Evolutionary conservation across 2,329 filamentous ascomycete genomes (phyloP), one percentile per base, ranked within the genome.

Genomic region (Colletotrichum noveboracense): DNA sequence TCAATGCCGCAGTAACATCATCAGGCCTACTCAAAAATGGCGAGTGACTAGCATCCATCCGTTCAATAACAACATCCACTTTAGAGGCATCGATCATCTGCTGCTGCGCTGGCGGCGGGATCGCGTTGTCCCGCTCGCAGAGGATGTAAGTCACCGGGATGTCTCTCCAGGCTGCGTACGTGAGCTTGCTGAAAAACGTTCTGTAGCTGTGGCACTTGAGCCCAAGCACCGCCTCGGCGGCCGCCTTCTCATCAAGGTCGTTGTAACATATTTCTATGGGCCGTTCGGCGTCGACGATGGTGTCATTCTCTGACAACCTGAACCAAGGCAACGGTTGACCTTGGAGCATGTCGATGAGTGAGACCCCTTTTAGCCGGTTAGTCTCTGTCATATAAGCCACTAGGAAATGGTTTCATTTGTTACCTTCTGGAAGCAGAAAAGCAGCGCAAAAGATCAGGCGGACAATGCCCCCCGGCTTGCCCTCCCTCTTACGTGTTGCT

Each of bases 391-490:
- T 16, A 28, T 28, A 1, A 9, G 24, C 55, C 14, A 16, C 24
- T 28, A 0, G 2, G 9, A 0, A 6, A 18, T 0, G 1, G 24
- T 13, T 10, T 3, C 10, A 7, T n/a, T 12, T 32, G 9, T 12
- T 14, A 43, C 69, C 69, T 68, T 62, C 69, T 9, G 69, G 18
- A 3, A 55, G 18, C 2, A 67, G 16, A 3, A 72, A 68, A 7
- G 73, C 62, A 62, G 55, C 36, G 28, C 38, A 66, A 14, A 64
- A 84, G 12, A 78, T 82, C 9, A 78, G 69, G 68, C 77, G 80
- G 3, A 82, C 73, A 4, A 86, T 79, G 2, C 83, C 84, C 2
- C 85, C 85, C 52, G 80, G 79, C 60, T 81, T 78, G 1, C 83
- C 83, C 5, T 77, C 68, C 6, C 62, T 70, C 56, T 78, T 76